Evolutionary conservation across 768 basidiomycete species (phyloP).

Genomic region (Hysterangium stoloniferum): DNA sequence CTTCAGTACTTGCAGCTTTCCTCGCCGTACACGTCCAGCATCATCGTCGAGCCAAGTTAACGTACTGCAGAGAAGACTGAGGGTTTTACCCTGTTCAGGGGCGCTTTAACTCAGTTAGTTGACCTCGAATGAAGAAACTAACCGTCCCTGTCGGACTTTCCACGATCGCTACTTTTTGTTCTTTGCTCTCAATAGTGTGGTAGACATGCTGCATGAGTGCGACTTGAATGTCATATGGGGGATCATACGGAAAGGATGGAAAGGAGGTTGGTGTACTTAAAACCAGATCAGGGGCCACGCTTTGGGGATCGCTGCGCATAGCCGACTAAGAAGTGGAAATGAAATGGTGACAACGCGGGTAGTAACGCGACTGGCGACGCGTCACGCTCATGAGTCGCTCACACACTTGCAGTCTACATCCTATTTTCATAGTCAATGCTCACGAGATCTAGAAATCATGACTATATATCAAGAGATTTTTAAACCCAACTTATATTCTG

Average conservation of each 20-base stretch:
- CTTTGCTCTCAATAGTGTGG: conserved; percentile 55
- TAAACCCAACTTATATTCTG: too few species aligned
- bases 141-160: conserved; percentile 91
- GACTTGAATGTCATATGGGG: conserved; percentile 78
- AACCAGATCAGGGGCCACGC: conserved; percentile 18
- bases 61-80: conserved; percentile 69
- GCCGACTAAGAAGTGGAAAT: too few species aligned
- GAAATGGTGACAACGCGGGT: not conserved
- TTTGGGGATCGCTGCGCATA: too few species aligned
- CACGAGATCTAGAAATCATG: too few species aligned
- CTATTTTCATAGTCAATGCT: too few species aligned
- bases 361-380: not conserved
- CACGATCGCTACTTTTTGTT: conserved; percentile 66
- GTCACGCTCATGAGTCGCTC: too few species aligned
- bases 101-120: too few species aligned
- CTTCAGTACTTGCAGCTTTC: conserved; percentile 38
- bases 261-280: conserved; percentile 63
- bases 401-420: too few species aligned
- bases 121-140: conserved; percentile 23
- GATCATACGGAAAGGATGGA: conserved; percentile 73
- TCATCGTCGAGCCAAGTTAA: conserved; percentile 72
- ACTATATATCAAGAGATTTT: too few species aligned
- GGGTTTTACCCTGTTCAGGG: conserved; percentile 69
- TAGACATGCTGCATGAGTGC: conserved; percentile 89
- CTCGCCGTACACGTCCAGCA: conserved; percentile 59